Evolutionary conservation across 176 grass and related monocot genomes (phyloP), one percentile per base, ranked within the genome.

Genomic region (Aechmea fasciata): DNA sequence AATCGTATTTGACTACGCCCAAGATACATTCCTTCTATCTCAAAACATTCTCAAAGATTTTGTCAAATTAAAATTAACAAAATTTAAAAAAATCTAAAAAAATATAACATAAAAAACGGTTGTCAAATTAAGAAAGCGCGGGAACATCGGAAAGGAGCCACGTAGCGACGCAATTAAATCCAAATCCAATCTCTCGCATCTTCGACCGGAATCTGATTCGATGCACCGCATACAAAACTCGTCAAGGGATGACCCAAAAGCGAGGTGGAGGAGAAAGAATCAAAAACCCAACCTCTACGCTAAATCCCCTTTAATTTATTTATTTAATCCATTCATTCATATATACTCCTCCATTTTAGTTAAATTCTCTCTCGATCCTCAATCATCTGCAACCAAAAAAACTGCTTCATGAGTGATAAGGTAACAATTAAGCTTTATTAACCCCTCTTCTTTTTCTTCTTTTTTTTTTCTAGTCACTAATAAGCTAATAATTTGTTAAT

Each of bases 131-230:
- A 23, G 61, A 23, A 74, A 48, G 48, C 64, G n/a, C 24, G 13
- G 22, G 28, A 57, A 68, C 19, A 66, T 51, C 13, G 73, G 50
- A 67, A 75, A 53, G 73, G 25, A 68, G 24, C 20, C 15, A 17
- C 41, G 54, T 13, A 9, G 20, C 55, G 9, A 10, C n/a, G 10
- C 55, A 23, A n/a, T n/a, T n/a, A n/a, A 23, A 23, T 23, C 22
- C 22, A 13, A 26, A 62, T 48, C 51, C 51, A 63, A 57, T 23
- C 50, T 57, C 52, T 59, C 33, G 28, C 47, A 13, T n/a, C 51
- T 57, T 69, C 65, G 50, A 50, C 41, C 15, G 19, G 75, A 77
- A 77, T 77, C 75, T 73, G 77, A 85, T 57, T 52, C 53, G 71
- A 11, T 66, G 33, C 33, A 41, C 33, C 33, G 3, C 25, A 75